Percentiles rank a stretch among this genome's conserved stretches.
Evolutionary conservation across 495 filamentous ascomycete species (phyloP).

Genomic region (Neurospora intermedia): DNA sequence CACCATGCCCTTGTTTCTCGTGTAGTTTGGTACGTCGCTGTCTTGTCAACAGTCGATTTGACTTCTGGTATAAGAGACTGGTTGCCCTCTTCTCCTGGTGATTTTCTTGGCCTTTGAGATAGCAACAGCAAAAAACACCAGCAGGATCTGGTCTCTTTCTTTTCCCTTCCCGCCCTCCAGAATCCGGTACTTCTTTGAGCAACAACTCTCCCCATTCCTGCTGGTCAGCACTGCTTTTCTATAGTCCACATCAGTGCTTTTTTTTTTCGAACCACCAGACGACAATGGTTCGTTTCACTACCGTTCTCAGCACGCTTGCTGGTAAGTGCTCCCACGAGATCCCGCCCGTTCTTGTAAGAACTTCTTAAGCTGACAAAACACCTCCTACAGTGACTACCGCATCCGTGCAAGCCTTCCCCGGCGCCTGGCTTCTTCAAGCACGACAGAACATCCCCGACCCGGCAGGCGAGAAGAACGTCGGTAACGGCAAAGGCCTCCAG

Average conservation of each 20-base stretch:
- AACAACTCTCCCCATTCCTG: neutral
- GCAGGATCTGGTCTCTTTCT: neutral
- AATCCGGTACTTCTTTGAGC: neutral
- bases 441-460: slow-evolving; percentile 27
- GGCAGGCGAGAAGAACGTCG: slow-evolving; percentile 28
- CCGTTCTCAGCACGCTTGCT: neutral
- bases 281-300: neutral
- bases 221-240: neutral
- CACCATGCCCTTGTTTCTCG: neutral
- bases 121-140: neutral
- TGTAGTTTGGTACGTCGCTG: neutral
- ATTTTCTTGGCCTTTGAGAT: neutral
- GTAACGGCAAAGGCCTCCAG: slow-evolving; percentile 27
- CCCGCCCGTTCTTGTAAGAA: neutral
- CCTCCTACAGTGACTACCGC: slow-evolving; percentile 35
- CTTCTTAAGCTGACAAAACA: neutral
- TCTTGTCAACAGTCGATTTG: neutral
- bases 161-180: neutral
- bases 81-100: neutral
- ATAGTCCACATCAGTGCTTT: neutral
- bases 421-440: slow-evolving; percentile 27
- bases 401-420: slow-evolving; percentile 43
- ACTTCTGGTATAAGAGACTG: neutral
- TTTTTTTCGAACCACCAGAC: neutral
- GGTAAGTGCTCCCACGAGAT: neutral